Conservation (phyloP, 768 basidiomycete species). For the Agrocybe praecox region DNA sequence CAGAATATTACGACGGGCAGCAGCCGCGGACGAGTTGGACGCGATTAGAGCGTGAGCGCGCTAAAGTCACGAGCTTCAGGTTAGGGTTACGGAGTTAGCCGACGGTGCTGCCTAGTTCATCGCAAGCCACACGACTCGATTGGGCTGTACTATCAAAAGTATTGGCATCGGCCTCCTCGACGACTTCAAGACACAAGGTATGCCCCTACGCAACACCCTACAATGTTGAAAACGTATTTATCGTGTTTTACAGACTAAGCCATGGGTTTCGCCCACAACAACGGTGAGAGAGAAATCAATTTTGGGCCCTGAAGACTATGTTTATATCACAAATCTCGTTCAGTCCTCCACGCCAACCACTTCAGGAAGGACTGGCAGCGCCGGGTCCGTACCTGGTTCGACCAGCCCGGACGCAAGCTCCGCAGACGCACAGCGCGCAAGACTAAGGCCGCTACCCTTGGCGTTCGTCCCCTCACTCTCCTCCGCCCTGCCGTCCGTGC, state of each 20-base stretch:
- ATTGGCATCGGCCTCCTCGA: slow-evolving; percentile 43
- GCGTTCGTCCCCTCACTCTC: slow-evolving; percentile 87
- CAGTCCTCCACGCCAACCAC: slow-evolving; percentile 91
- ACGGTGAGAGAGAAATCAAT: slow-evolving; percentile 55
- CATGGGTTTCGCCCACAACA: slow-evolving; percentile 84
- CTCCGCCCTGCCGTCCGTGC: slow-evolving; percentile 97
- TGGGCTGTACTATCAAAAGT: slow-evolving; percentile 26
- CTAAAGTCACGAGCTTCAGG: slow-evolving; percentile 17
- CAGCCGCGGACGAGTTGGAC: neutral
- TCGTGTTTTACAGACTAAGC: slow-evolving; percentile 40
- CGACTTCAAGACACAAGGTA: slow-evolving; percentile 52
- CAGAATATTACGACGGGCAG: neutral
- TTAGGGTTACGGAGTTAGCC: slow-evolving; percentile 41
- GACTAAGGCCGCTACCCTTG: slow-evolving; percentile 86
- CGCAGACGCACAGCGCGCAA: slow-evolving; percentile 92
- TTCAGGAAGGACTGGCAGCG: slow-evolving; percentile 99
- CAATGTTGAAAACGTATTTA: slow-evolving; percentile 16
- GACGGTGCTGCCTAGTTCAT: slow-evolving; percentile 39
- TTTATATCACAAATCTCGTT: slow-evolving; percentile 10
- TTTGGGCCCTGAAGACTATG: neutral
- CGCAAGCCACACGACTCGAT: slow-evolving; percentile 41
- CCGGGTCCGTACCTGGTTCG: slow-evolving; percentile 96
- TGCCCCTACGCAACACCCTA: slow-evolving; percentile 6
- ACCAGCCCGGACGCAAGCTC: slow-evolving; percentile 98
- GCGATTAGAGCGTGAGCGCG: slow-evolving; percentile 12